These are phyloP conservation scores for Clathrospora elynae DNA, from an alignment of 2,329 filamentous ascomycete species.

Conservation along the genomic window DNA sequence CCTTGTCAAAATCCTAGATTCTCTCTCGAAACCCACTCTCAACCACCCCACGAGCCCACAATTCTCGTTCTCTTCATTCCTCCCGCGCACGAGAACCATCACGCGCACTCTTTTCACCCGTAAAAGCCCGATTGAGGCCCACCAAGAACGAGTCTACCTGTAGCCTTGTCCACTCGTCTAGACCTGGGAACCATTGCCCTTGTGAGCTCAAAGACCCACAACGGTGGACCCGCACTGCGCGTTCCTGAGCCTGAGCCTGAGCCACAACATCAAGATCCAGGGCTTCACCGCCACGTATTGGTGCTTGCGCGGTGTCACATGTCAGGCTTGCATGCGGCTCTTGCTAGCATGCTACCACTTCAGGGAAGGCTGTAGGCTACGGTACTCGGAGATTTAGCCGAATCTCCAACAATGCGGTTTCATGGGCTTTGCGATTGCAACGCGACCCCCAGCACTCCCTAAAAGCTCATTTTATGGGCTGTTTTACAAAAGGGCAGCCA, in stretches of 20 bases:
- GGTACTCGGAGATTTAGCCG: too few species aligned
- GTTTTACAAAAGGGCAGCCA: too few species aligned
- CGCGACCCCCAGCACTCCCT: too few species aligned
- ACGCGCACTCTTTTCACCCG: too few species aligned
- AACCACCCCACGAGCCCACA: slow-evolving; percentile 7
- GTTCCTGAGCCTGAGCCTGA: slow-evolving; percentile 5
- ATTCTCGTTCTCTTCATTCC: not conserved
- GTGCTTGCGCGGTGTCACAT: not conserved
- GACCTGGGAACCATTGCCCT: too few species aligned
- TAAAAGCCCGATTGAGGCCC: too few species aligned
- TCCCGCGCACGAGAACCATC: not conserved
- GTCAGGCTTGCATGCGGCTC: slow-evolving; percentile 1
- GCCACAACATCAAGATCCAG: not conserved
- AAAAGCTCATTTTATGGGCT: too few species aligned
- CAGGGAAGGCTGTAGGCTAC: slow-evolving; percentile 1
- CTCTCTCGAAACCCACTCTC: slow-evolving; percentile 5
- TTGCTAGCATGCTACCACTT: slow-evolving; percentile 4
- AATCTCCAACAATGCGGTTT: too few species aligned
- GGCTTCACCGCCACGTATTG: slow-evolving; percentile 8
- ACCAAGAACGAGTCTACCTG: not conserved
- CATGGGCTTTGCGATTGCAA: too few species aligned
- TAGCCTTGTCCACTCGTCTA: not conserved
- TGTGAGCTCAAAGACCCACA: slow-evolving; percentile 8
- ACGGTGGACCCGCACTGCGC: not conserved
- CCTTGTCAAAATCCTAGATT: slow-evolving; percentile 7